A percentile compares a stretch with the other conserved stretches of the same genome.
These are phyloP conservation scores for Cercospora brassicicola DNA, from an alignment of 2,329 filamentous ascomycete genomes.

Conservation along the genomic window DNA sequence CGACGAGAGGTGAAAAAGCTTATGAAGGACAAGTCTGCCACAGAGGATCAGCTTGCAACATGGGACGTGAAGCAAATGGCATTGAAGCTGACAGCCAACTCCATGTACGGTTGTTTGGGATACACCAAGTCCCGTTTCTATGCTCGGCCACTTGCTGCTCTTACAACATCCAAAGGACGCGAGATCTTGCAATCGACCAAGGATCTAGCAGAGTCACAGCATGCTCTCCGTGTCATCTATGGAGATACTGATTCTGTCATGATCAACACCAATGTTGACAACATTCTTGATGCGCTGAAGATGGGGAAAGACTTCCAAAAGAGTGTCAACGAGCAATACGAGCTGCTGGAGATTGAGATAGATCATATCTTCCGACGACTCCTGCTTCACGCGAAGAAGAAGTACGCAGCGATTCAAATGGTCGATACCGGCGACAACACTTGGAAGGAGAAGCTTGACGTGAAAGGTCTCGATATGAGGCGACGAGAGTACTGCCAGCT, in stretches of 20 bases:
- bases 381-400: constrained; percentile 95
- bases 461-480: constrained; percentile 98
- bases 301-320: constrained; percentile 94
- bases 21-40: constrained; percentile 92
- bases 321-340: constrained; percentile 90
- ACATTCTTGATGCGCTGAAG: constrained; percentile 82
- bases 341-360: constrained; percentile 92
- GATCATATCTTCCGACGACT: constrained; percentile 95
- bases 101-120: constrained; percentile 98
- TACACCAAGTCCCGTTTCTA: constrained; percentile 98
- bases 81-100: constrained; percentile 95
- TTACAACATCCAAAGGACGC: constrained; percentile 95
- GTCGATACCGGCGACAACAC: constrained; percentile 79
- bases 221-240: constrained; percentile 86
- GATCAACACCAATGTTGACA: constrained; percentile 98
- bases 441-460: constrained; percentile 90
- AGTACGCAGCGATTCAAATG: constrained; percentile 96
- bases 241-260: constrained; percentile 99
- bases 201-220: constrained; percentile 85
- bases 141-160: constrained; percentile 86
- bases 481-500: constrained; percentile 93
- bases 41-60: constrained; percentile 79
- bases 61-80: constrained; percentile 99
- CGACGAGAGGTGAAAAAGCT: constrained; percentile 90
- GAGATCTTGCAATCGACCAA: constrained; percentile 97